phyloP scores from a whole-genome alignment of 495 filamentous ascomycete genomes.

The Penicillium dipodomyicola region DNA sequence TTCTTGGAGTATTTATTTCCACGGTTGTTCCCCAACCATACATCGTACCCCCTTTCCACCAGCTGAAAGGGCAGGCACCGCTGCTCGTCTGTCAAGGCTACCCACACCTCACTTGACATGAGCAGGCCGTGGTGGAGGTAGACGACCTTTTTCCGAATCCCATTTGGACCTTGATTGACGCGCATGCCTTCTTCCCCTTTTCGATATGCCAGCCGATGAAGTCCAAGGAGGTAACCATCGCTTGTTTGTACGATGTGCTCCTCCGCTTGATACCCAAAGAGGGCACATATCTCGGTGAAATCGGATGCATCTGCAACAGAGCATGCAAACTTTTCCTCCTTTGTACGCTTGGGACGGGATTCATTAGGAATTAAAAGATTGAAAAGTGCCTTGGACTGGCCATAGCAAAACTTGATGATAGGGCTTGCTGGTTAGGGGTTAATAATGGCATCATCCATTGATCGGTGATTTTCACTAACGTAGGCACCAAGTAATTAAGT shows the following conservation, averaged over 20 bases:
- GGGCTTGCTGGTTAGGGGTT: conserved; percentile 57
- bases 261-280: conserved; percentile 88
- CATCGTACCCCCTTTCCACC: conserved; percentile 91
- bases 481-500: conserved; percentile 85
- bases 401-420: conserved; percentile 79
- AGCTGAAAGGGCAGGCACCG: conserved; percentile 83
- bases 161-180: conserved; percentile 70
- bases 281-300: conserved; percentile 85
- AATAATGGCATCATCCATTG: conserved; percentile 17
- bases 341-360: conserved; percentile 56
- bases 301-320: conserved; percentile 72
- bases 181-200: conserved; percentile 69
- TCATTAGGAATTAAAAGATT: conserved; percentile 73
- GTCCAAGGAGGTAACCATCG: conserved; percentile 89
- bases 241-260: conserved; percentile 93
- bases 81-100: conserved; percentile 83
- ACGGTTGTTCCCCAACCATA: conserved; percentile 96
- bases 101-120: conserved; percentile 99
- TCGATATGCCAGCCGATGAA: conserved; percentile 82
- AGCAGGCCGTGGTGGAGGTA: conserved; percentile 95
- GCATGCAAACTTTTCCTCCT: conserved; percentile 39
- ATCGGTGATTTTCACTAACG: conserved; percentile 52
- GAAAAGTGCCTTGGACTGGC: conserved; percentile 75
- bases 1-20: conserved; percentile 99
- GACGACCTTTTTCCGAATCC: conserved; percentile 77